Evolutionary conservation across 2,329 filamentous ascomycete species (phyloP), one percentile per base, ranked within the genome.

Genomic region (Fusarium falciforme): DNA sequence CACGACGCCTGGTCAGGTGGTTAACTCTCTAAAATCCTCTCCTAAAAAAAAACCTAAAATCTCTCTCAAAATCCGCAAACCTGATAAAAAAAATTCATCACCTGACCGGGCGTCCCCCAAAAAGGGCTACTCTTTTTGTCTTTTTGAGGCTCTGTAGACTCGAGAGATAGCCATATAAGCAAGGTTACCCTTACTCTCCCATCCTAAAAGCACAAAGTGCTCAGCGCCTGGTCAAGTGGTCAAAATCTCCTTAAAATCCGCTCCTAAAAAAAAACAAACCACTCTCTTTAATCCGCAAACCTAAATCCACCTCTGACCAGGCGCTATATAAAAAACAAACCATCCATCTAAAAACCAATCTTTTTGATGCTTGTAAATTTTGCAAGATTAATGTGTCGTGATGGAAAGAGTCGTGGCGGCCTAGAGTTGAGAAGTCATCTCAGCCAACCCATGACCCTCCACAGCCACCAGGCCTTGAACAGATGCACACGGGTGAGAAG

Each of bases 321-420:
- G 27, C 47, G 47, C 44, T n/a, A 52, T 10, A 12, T 14, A 29
- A 52, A 31, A 27, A 49, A 36, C 36, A 52, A 11, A 1, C 25
- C 47, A 31, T n/a, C 47, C 47, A 52, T 10, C 27, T 29, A 49
- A 29, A 25, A 49, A 29, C 44, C 25, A 6, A 9, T 12, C 44
- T 29, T 49, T 49, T 49, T 29, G 9, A 5, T 11, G 25, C 4
- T 49, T 29, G 8, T 29, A 2, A 1, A 5, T n/a, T 29, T n/a
- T 17, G 5, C 6, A 27, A 17, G 25, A 4, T 17, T 29, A 1
- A n/a, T 1, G 5, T 4, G 25, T 12, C 10, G 25, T 49, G 25
- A 12, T n/a, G 9, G 25, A 11, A n/a, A 29, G 2, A 3, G 3
- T n/a, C 17, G 1, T 3, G 27, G 17, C 0, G 17, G 27, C 27